Conservation (phyloP, 2,329 filamentous ascomycete genomes). For the Plenodomus biglobosus region DNA sequence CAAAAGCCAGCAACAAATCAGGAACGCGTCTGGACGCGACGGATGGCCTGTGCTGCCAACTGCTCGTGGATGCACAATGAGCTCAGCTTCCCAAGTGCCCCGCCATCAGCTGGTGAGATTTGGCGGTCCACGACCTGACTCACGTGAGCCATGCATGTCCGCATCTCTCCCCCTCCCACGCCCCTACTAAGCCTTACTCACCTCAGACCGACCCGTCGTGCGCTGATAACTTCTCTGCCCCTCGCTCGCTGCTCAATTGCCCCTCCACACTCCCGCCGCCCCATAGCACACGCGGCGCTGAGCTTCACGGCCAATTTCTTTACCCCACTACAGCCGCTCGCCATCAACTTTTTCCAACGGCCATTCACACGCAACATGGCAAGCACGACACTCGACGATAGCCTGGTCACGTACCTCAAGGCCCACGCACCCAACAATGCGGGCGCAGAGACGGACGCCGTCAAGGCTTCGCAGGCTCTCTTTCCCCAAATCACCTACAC, state of each 20-base stretch:
- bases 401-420: slow-evolving; percentile 39
- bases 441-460: slow-evolving; percentile 39
- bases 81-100: slow-evolving; percentile 16
- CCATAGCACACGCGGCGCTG: slow-evolving; percentile 14
- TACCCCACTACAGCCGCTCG: slow-evolving; percentile 34
- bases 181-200: slow-evolving; percentile 27
- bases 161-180: slow-evolving; percentile 17
- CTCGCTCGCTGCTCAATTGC: slow-evolving; percentile 4
- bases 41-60: slow-evolving; percentile 25
- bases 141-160: slow-evolving; percentile 33
- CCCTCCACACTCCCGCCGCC: slow-evolving; percentile 6
- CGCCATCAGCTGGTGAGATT: slow-evolving; percentile 29
- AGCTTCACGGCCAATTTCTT: slow-evolving; percentile 30
- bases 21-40: slow-evolving; percentile 8
- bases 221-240: slow-evolving; percentile 9
- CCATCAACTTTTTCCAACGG: slow-evolving; percentile 35
- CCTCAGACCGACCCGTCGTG: slow-evolving; percentile 24
- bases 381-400: slow-evolving; percentile 39
- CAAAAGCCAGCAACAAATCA: background rate
- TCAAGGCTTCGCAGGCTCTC: slow-evolving; percentile 60
- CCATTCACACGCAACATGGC: slow-evolving; percentile 38
- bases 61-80: too few relatives aligned
- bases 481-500: slow-evolving; percentile 71
- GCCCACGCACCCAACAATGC: slow-evolving; percentile 43
- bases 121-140: slow-evolving; percentile 24